Percentiles rank a stretch among this genome's conserved stretches.
Evolutionary conservation across 2,329 filamentous ascomycete species (phyloP).

Genomic region (Colletotrichum agaves): DNA sequence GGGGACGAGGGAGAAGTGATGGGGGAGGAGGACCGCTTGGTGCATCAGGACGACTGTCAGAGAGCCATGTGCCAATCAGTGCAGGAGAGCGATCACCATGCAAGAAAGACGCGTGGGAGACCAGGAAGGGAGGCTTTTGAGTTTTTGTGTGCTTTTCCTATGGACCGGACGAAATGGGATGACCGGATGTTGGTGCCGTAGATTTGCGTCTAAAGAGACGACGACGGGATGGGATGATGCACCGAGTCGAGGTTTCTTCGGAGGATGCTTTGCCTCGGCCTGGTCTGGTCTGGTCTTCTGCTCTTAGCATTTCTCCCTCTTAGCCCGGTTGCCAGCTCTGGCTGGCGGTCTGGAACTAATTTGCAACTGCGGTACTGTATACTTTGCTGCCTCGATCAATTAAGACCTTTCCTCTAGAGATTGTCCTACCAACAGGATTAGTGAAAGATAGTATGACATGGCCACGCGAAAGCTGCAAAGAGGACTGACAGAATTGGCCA

Average conservation of each 20-base stretch:
- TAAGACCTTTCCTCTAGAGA: no score
- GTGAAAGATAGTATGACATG: neutral
- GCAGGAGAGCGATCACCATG: neutral
- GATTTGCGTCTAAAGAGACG: neutral
- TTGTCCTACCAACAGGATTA: neutral
- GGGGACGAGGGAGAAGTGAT: neutral
- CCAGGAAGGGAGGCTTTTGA: slow-evolving; percentile 5
- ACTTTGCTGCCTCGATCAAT: no score
- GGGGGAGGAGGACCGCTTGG: no score
- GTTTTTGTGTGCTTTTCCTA: slow-evolving; percentile 4
- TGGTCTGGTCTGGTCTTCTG: neutral
- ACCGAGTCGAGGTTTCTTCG: slow-evolving; percentile 1
- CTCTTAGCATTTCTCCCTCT: neutral
- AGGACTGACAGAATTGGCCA: neutral
- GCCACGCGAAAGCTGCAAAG: neutral
- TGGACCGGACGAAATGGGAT: neutral
- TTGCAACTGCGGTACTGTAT: neutral
- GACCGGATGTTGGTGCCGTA: neutral
- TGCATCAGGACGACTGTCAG: neutral
- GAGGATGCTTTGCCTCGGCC: neutral
- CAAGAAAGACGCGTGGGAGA: neutral
- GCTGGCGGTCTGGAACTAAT: slow-evolving; percentile 3
- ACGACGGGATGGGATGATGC: neutral
- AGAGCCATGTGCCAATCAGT: neutral
- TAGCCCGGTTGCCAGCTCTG: neutral